A percentile compares a stretch with the other conserved stretches of the same genome.
These are phyloP conservation scores for Lupinus albus DNA, from an alignment of 306 rosid genomes.

Conservation along the genomic window DNA sequence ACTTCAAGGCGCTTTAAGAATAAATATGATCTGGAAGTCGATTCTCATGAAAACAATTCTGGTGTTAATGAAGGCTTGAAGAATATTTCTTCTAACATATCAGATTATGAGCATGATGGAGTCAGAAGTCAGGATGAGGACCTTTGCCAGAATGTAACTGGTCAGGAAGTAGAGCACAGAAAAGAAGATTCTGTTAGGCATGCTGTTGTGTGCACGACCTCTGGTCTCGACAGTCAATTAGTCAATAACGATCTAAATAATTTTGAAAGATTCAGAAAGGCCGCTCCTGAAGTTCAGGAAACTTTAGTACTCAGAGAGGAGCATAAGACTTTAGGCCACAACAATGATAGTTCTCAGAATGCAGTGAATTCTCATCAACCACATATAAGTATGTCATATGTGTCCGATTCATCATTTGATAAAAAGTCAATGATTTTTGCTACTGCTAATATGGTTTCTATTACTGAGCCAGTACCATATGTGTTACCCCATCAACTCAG, in stretches of 20 bases:
- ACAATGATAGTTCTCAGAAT: constrained; percentile 41
- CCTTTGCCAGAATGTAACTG: constrained; percentile 43
- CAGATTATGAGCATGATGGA: constrained; percentile 48
- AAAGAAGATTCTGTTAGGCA: constrained; percentile 44
- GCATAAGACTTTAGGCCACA: constrained; percentile 32
- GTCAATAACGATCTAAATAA: constrained; percentile 41
- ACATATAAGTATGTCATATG: constrained; percentile 41
- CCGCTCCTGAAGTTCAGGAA: constrained; percentile 43
- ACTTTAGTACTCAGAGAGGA: constrained; percentile 43
- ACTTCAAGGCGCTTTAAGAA: constrained; percentile 61
- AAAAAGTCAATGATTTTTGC: constrained; percentile 46
- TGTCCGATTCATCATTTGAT: constrained; percentile 47
- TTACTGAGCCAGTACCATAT: constrained; percentile 15
- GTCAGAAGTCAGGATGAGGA: constrained; percentile 51
- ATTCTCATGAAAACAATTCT: constrained; percentile 44
- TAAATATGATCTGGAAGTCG: constrained; percentile 56
- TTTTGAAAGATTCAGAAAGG: constrained; percentile 49
- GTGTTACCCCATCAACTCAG: constrained; percentile 47
- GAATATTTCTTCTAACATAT: constrained; percentile 41
- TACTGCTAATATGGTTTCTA: constrained; percentile 49
- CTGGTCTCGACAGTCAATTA: constrained; percentile 36
- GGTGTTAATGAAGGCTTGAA: constrained; percentile 46
- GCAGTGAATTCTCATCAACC: constrained; percentile 44
- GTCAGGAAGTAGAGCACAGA: constrained; percentile 46
- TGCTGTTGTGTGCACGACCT: constrained; percentile 37